Percentiles rank a stretch among this genome's conserved stretches.
Conservation (phyloP, 2,329 filamentous ascomycete species). For the Cadophora luteo-olivacea region DNA sequence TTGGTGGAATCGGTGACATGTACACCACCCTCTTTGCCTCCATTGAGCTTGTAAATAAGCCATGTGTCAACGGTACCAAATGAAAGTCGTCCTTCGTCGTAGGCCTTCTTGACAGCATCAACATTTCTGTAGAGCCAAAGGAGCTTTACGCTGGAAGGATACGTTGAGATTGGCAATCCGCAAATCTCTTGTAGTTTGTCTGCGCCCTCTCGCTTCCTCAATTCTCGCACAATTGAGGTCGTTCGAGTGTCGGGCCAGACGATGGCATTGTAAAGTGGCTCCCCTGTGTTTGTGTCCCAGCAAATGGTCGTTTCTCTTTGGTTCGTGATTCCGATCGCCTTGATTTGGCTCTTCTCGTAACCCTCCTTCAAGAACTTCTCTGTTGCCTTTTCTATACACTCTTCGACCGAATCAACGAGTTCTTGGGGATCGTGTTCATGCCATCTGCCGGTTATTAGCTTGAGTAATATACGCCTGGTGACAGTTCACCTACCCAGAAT, state of each 20-base stretch:
- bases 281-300: slow-evolving; percentile 79
- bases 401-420: slow-evolving; percentile 73
- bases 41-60: slow-evolving; percentile 81
- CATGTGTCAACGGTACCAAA: slow-evolving; percentile 85
- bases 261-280: slow-evolving; percentile 81
- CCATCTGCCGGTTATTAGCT: slow-evolving; percentile 62
- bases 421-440: slow-evolving; percentile 84
- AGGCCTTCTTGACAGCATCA: slow-evolving; percentile 69
- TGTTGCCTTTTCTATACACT: slow-evolving; percentile 78
- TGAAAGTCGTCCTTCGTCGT: slow-evolving; percentile 73
- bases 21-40: slow-evolving; percentile 67
- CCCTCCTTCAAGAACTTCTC: slow-evolving; percentile 72
- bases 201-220: slow-evolving; percentile 71
- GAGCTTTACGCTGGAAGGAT: slow-evolving; percentile 80
- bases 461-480: background rate
- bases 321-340: slow-evolving; percentile 77
- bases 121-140: slow-evolving; percentile 78
- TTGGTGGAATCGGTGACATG: slow-evolving; percentile 83
- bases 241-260: slow-evolving; percentile 87
- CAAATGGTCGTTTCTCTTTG: slow-evolving; percentile 83
- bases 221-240: slow-evolving; percentile 71
- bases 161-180: slow-evolving; percentile 81
- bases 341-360: slow-evolving; percentile 71
- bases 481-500: slow-evolving; percentile 73
- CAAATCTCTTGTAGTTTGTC: slow-evolving; percentile 72